Percentiles rank a stretch among this genome's conserved stretches.
phyloP scores from a whole-genome alignment of 352 stramenopile genomes.

The Pythium brachiatum region DNA sequence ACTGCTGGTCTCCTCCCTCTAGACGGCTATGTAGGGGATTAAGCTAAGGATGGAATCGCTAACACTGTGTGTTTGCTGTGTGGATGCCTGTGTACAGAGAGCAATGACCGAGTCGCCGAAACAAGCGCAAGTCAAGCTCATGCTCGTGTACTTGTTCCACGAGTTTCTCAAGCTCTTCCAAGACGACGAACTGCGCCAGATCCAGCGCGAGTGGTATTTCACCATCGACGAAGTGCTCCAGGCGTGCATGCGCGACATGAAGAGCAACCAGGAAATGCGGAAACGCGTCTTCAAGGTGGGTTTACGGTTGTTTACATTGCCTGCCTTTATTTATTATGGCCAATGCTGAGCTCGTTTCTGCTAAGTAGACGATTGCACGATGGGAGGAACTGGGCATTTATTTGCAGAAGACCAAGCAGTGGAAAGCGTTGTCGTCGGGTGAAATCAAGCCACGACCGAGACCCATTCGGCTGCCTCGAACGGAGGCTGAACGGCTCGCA shows the following conservation, averaged over 20 bases:
- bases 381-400: constrained; percentile 86
- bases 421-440: constrained; percentile 71
- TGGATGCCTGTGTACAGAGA: constrained; percentile 31
- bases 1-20: background rate
- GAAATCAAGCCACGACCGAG: constrained; percentile 64
- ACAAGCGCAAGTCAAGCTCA: constrained; percentile 78
- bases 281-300: constrained; percentile 79
- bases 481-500: constrained; percentile 59
- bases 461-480: constrained; percentile 49
- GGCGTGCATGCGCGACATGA: constrained; percentile 65
- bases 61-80: constrained; percentile 4
- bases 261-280: constrained; percentile 56
- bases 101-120: constrained; percentile 50
- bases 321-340: too few species aligned
- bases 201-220: constrained; percentile 79
- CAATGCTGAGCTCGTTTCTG: background rate
- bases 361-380: constrained; percentile 56
- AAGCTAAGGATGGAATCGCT: background rate
- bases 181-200: constrained; percentile 43
- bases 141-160: constrained; percentile 87
- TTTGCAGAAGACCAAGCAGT: constrained; percentile 69
- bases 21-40: background rate
- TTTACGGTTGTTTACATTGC: too few species aligned
- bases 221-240: constrained; percentile 79
- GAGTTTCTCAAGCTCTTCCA: constrained; percentile 86